phyloP scores from a whole-genome alignment of 2,329 filamentous ascomycete genomes.

The Clonostachys chloroleuca region DNA sequence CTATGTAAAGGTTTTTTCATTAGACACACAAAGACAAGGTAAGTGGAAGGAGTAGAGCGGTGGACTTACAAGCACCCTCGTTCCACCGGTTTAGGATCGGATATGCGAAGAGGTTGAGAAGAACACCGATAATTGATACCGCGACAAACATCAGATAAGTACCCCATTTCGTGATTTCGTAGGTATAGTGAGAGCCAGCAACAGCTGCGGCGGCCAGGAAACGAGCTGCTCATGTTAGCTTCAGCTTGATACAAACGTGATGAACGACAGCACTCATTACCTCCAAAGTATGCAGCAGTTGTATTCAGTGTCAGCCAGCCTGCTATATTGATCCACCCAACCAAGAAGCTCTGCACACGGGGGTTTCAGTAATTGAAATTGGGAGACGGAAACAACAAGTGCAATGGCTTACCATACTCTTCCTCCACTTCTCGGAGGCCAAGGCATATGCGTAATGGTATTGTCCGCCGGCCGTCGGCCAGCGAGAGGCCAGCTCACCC shows the following conservation, averaged over 20 bases:
- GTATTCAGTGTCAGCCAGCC: conserved; percentile 40
- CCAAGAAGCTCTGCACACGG: conserved; percentile 25
- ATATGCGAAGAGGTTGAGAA: conserved; percentile 60
- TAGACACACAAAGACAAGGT: conserved; percentile 50
- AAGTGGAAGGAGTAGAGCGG: too few species aligned
- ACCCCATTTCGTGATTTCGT: conserved; percentile 47
- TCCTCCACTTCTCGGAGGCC: conserved; percentile 30
- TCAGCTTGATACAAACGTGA: conserved; percentile 33
- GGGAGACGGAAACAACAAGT: too few species aligned
- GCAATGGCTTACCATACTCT: conserved; percentile 11
- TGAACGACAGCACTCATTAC: conserved; percentile 22
- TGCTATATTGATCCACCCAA: conserved; percentile 38
- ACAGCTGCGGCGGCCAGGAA: too few species aligned
- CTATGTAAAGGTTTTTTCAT: conserved; percentile 25
- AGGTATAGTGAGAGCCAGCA: too few species aligned
- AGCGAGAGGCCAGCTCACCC: conserved; percentile 36
- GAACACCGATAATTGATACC: conserved; percentile 55
- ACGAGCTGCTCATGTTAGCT: too few species aligned
- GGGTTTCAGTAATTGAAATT: too few species aligned
- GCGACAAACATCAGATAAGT: conserved; percentile 70
- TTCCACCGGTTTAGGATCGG: conserved; percentile 14
- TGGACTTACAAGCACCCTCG: too few species aligned
- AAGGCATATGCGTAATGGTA: conserved; percentile 38
- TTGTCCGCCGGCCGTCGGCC: conserved; percentile 40
- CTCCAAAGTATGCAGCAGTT: conserved; percentile 34